Evolutionary conservation across 768 basidiomycete species (phyloP), one percentile per base, ranked within the genome.

Genomic region (Amanita rimosa): DNA sequence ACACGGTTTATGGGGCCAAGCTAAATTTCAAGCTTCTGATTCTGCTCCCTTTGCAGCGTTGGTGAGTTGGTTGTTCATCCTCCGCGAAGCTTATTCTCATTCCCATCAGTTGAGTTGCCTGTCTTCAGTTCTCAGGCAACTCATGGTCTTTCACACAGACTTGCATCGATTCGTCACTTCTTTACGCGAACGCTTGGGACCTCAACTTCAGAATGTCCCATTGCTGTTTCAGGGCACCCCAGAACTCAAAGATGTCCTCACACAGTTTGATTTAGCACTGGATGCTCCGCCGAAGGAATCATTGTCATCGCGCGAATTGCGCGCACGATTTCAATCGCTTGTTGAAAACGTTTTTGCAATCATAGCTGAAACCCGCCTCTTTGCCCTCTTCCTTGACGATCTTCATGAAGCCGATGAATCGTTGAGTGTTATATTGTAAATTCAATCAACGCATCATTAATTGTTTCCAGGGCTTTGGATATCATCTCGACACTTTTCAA

Each of bases 1-100:
- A 17, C 81, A 83, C 54, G 83, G 83, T 3, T 69, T 85, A 4
- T 86, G 83, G 83, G 83, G 83, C 11, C 82, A 85, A 53, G 82
- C 83, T 6, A 85, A 84, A 62, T 85, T 85, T 53, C 77, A 82
- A 54, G 74, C 67, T 43, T 68, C 71, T 5, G 78, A 81, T 47
- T 75, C 80, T 2, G 79, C 82, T 3, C 85, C 85, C 13, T 87
- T 85, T 58, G 71, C 79, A 11, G 78, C 81, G 0, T 59, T 87
- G 55, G 78, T 80, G 55, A 52, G 38, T 2, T 17, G 22, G 22
- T 5, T n/a, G 24, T 46, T 33, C 11, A 13, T 34, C 22, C 34
- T 43, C n/a, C 26, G 41, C 47, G 56, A 5, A 57, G 10, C 21
- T 44, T 21, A 21, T 40, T 11, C 36, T 17, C 44, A 37, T 44